Evolutionary conservation across 331 rosid species (phyloP), one percentile per base, ranked within the genome.

Genomic region (Cucumis variabilis): DNA sequence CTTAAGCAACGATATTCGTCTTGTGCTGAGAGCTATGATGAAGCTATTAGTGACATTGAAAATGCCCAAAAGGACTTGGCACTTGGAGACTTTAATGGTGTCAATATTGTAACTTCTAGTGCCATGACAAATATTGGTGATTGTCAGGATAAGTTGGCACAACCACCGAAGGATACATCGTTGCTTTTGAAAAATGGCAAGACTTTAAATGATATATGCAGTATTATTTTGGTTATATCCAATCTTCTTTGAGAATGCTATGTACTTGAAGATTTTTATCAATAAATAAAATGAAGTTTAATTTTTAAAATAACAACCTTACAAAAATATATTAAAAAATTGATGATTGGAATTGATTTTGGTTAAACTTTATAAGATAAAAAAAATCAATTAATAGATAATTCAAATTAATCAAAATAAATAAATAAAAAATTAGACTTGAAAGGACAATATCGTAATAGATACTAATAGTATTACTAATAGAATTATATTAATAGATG

Each of bases 131-230:
- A 78, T 8, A 62, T 86, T 46, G 76, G 79, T 12, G 89, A 84
- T 51, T 93, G 96, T 58, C 80, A 65, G 3, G 84, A 48, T 1
- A 81, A 15, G 11, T 87, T 87, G 12, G 16, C 13, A 9, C 82
- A 82, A 71, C 75, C 89, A 24, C 88, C 92, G 0, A 30, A 41
- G 6, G 89, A 78, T 11, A 87, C 92, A 4, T 86, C 94, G 5
- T 2, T 72, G 16, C 84, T 87, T 12, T 23, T 23, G 5, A 7
- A 23, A 16, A 86, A 60, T 6, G 88, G 86, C 37, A 37, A 73
- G 73, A 14, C 68, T 58, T 37, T 92, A 84, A 41, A 65, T 25
- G 75, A 89, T 86, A 33, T 83, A 12, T 44, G 37, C 46, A 60
- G 66, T 16, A 85, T 91, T 28, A 50, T 86, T 58, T 60, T 84